These are phyloP conservation scores for Aspergillus fischeri DNA, from an alignment of 2,329 filamentous ascomycete genomes.

Conservation along the genomic window DNA sequence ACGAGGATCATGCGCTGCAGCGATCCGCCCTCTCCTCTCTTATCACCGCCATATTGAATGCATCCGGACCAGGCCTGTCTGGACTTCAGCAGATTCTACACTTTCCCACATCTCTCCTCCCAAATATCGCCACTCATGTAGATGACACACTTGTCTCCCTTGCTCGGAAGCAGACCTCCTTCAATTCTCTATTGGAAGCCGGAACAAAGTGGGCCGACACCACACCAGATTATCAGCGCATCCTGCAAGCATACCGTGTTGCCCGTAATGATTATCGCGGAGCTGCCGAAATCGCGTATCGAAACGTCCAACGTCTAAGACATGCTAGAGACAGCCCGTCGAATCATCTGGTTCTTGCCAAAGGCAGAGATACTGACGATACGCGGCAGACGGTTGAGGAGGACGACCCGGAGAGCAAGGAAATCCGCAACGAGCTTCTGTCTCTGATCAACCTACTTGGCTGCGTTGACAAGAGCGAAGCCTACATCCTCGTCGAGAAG, in stretches of 20 bases:
- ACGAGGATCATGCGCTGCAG: slow-evolving; percentile 68
- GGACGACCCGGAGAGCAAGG: slow-evolving; percentile 49
- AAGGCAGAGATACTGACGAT: slow-evolving; percentile 32
- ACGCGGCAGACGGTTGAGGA: slow-evolving; percentile 30
- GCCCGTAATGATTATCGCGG: slow-evolving; percentile 82
- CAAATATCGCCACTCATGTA: slow-evolving; percentile 70
- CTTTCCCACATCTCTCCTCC: slow-evolving; percentile 62
- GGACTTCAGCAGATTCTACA: slow-evolving; percentile 60
- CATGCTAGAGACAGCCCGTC: slow-evolving; percentile 31
- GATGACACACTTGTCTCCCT: slow-evolving; percentile 72
- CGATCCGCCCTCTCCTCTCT: slow-evolving; percentile 67
- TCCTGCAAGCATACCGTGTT: slow-evolving; percentile 88
- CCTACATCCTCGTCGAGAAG: slow-evolving; percentile 63
- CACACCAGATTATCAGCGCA: slow-evolving; percentile 72
- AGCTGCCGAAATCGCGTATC: slow-evolving; percentile 55
- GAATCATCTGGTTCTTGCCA: slow-evolving; percentile 33
- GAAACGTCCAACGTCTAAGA: slow-evolving; percentile 51
- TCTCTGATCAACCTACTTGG: slow-evolving; percentile 88
- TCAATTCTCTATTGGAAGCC: slow-evolving; percentile 44
- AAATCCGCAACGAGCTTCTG: slow-evolving; percentile 67
- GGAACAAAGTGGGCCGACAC: slow-evolving; percentile 28
- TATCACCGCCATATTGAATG: slow-evolving; percentile 43
- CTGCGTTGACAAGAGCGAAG: slow-evolving; percentile 76
- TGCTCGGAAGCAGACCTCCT: slow-evolving; percentile 65
- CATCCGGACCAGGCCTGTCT: slow-evolving; percentile 36